A percentile compares a stretch with the other conserved stretches of the same genome.
phyloP scores from a whole-genome alignment of 345 rosid genomes.

The Sonneratia caseolaris region DNA sequence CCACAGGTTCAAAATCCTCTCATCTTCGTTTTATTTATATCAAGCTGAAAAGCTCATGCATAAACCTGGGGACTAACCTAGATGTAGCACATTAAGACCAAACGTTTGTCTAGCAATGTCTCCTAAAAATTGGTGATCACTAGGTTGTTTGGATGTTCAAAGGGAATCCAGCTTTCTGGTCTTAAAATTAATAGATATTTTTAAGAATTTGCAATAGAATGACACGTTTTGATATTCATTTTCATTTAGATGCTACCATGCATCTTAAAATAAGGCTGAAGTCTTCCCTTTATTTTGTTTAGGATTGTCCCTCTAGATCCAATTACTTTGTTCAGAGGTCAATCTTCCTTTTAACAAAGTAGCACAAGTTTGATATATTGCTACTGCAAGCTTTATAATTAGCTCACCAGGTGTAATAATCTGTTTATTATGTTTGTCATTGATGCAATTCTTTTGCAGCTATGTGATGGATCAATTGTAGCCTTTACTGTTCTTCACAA shows the following conservation, averaged over 20 bases:
- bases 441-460: conserved; percentile 40
- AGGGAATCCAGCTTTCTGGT: not conserved
- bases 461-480: conserved; percentile 81
- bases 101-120: too few species aligned
- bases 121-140: not conserved
- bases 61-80: not conserved
- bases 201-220: not conserved
- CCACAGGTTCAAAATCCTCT: conserved; percentile 62
- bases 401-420: not conserved
- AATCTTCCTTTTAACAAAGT: not conserved
- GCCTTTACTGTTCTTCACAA: conserved; percentile 98
- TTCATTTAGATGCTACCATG: not conserved
- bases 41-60: not conserved
- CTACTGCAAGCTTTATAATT: not conserved
- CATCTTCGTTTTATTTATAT: not conserved
- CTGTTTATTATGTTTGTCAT: conserved; percentile 1
- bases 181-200: not conserved
- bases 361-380: not conserved
- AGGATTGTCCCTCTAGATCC: not conserved
- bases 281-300: not conserved
- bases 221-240: not conserved
- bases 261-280: not conserved
- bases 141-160: not conserved
- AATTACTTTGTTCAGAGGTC: not conserved
- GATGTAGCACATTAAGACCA: not conserved